phyloP scores from a whole-genome alignment of 305 asterid species.

The Fraxinus nigra region DNA sequence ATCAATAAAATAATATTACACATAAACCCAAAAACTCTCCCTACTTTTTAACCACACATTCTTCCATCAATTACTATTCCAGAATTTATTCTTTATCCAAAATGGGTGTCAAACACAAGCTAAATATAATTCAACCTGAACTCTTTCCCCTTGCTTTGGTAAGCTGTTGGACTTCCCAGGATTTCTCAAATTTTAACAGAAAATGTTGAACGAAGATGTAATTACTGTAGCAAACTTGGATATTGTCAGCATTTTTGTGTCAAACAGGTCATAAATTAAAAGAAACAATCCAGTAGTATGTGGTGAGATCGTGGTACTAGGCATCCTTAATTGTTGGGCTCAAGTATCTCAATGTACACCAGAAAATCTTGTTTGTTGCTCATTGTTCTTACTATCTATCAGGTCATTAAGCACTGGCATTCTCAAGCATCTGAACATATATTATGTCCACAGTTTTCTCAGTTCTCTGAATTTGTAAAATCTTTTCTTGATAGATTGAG shows the following conservation, averaged over 20 bases:
- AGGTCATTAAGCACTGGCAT: background rate
- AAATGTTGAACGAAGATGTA: background rate
- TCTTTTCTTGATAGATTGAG: conserved; percentile 51
- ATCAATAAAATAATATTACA: no score
- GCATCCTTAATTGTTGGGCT: background rate
- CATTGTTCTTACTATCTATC: background rate
- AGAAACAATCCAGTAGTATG: background rate
- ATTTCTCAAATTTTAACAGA: background rate
- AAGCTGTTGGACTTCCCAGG: background rate
- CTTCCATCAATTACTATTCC: no score
- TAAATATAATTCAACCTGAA: background rate
- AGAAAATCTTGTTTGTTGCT: background rate
- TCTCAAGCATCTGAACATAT: background rate
- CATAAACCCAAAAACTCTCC: no score
- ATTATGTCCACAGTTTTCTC: background rate
- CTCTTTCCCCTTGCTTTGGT: background rate
- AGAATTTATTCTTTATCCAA: no score
- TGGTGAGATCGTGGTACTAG: conserved; percentile 6
- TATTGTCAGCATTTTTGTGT: background rate
- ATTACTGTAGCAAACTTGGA: background rate
- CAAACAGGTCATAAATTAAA: background rate
- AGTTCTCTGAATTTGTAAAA: conserved; percentile 7
- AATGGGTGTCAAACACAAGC: no score
- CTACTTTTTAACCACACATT: no score
- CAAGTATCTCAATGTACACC: background rate